A percentile compares a stretch with the other conserved stretches of the same genome.
phyloP scores from a whole-genome alignment of 805 yeast genomes.

The Clavispora asparagi region DNA sequence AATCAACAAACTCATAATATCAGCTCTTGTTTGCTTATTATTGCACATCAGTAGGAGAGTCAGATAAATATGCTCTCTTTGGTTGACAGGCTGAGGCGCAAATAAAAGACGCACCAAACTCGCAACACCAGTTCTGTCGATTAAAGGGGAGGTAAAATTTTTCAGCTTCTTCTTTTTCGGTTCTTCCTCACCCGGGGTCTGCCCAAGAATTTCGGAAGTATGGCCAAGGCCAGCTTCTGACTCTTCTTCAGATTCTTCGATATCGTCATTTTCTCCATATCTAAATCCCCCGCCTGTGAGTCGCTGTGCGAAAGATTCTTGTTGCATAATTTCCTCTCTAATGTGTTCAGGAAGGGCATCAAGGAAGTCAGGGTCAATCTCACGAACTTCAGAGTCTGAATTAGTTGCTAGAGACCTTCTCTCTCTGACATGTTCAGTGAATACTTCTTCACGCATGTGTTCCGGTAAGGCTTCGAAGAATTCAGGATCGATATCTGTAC shows the following conservation, averaged over 20 bases:
- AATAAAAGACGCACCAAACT: constrained; percentile 66
- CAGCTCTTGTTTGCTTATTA: constrained; percentile 74
- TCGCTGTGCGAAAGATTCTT: constrained; percentile 45
- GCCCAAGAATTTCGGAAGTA: constrained; percentile 1
- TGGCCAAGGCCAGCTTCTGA: constrained; percentile 1
- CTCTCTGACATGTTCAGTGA: constrained; percentile 77
- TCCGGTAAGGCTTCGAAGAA: constrained; percentile 87
- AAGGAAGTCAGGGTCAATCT: constrained; percentile 74
- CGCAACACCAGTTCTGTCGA: constrained; percentile 73
- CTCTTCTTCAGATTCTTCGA: constrained; percentile 5
- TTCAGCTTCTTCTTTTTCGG: constrained; percentile 12
- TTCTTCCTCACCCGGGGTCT: constrained; percentile 9
- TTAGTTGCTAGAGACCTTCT: constrained; percentile 55
- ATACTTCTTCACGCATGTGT: constrained; percentile 88
- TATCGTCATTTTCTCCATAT: constrained; percentile 12
- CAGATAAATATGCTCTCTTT: constrained; percentile 59
- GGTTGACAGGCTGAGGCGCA: constrained; percentile 61
- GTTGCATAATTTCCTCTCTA: constrained; percentile 57
- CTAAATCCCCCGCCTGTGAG: constrained; percentile 18
- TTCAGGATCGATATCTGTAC: constrained; percentile 89
- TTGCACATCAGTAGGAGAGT: constrained; percentile 63
- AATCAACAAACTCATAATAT: constrained; percentile 62
- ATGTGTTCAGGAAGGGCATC: constrained; percentile 71
- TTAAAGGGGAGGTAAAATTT: constrained; percentile 45
- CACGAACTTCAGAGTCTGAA: constrained; percentile 45